Base-by-base conservation (phyloP, 2,329 filamentous ascomycete genomes). In the Fusarium staphyleae region DNA sequence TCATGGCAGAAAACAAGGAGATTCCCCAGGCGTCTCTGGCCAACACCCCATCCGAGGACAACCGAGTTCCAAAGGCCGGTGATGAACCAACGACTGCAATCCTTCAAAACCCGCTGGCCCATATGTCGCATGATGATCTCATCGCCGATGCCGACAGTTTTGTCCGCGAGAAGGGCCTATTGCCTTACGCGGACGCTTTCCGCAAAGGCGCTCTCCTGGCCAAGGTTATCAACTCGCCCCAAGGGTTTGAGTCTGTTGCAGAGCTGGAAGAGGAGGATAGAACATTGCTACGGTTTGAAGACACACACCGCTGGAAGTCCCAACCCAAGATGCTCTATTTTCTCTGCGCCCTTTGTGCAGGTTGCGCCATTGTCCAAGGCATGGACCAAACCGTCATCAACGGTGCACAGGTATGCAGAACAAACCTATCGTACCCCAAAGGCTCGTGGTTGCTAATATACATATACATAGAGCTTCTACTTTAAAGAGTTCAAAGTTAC, bases 361-460 rank as follows among this genome's bases (percentile, higher is more conserved):
- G 81, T 74, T 67, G 65, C 45, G 82, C 82, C 10, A 80, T 82
- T 16, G 80, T 83, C 0, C 77, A 80, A 45, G 84, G 85, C 15
- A 87, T 85, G 84, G 84, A 87, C 60, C 82, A 87, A 69, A 87
- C 84, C 3, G 84, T 83, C 41, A 75, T 76, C 53, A 86, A 85
- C 59, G 83, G 83, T 34, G 85, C 85, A 32, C 65, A 67, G 62
- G 65, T 66, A 62, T 29, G 50, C 9, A 29, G 33, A 26, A 24
- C 7, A 8, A 12, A 26, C 9, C n/a, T n/a, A n/a, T n/a, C n/a
- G n/a, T n/a, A n/a, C n/a, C n/a, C n/a, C n/a, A n/a, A n/a, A n/a
- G n/a, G n/a, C n/a, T n/a, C n/a, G n/a, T n/a, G n/a, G n/a, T n/a
- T n/a, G n/a, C n/a, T n/a, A n/a, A n/a, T n/a, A n/a, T n/a, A n/a